These are phyloP conservation scores for Suillus variegatus DNA, from an alignment of 768 basidiomycete genomes.

Conservation along the genomic window DNA sequence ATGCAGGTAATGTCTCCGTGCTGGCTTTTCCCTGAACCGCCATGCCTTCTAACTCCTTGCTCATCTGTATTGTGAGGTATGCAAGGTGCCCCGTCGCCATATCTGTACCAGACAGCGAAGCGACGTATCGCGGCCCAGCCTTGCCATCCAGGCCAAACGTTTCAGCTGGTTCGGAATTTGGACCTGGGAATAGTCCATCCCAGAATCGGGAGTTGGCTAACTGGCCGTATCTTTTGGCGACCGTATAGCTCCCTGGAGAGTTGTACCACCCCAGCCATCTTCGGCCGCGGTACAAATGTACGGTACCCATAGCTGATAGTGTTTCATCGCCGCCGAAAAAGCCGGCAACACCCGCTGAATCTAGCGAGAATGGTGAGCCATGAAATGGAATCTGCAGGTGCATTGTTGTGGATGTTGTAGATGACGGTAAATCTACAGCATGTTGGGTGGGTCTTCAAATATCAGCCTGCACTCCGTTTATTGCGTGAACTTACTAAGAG, in stretches of 20 bases:
- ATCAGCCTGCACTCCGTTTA: neutral
- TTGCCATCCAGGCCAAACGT: constrained; percentile 32
- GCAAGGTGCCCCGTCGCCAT: constrained; percentile 33
- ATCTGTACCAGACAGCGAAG: constrained; percentile 28
- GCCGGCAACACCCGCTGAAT: constrained; percentile 34
- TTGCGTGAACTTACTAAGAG: neutral
- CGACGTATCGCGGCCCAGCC: constrained; percentile 28
- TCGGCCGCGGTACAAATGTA: constrained; percentile 33
- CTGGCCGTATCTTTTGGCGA: constrained; percentile 34
- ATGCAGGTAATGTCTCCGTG: constrained; percentile 16
- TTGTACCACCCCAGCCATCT: constrained; percentile 40
- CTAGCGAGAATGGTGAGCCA: constrained; percentile 18
- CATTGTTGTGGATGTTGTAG: neutral
- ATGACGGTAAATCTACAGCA: neutral
- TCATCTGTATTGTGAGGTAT: constrained; percentile 25
- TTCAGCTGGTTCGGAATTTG: constrained; percentile 26
- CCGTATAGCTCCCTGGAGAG: constrained; percentile 35
- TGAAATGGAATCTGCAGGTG: constrained; percentile 10
- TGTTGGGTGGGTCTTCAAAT: neutral
- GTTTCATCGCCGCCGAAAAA: constrained; percentile 41
- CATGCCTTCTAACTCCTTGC: constrained; percentile 4
- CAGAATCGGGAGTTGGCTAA: constrained; percentile 30
- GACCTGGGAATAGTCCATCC: constrained; percentile 35
- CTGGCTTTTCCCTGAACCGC: constrained; percentile 10
- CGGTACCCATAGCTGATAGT: constrained; percentile 37